Conservation (phyloP, 108 stramenopile genomes). For the Fragilaria crotonensis region DNA sequence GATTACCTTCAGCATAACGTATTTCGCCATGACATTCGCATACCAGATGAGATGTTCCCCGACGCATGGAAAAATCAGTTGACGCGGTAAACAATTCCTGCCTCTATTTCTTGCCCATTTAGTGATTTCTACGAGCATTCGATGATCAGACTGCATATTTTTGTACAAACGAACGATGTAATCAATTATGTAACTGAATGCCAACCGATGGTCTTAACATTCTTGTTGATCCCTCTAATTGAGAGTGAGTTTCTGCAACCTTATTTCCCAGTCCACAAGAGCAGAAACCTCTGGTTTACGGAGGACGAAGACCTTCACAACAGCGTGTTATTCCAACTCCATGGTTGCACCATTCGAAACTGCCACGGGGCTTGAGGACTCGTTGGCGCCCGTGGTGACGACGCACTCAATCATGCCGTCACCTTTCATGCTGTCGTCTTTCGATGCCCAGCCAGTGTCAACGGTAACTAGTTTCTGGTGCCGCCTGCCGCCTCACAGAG, state of each 20-base stretch:
- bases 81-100: too few relatives aligned
- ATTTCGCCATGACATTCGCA: conserved; percentile 11
- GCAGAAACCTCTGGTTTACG: conserved; percentile 74
- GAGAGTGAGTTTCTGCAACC: too few relatives aligned
- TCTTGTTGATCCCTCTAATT: too few relatives aligned
- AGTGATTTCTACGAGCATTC: too few relatives aligned
- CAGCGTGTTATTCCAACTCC: conserved; percentile 42
- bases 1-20: conserved; percentile 10
- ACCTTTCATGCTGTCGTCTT: conserved; percentile 12
- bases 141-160: too few relatives aligned
- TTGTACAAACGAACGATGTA: too few relatives aligned
- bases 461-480: conserved; percentile 40
- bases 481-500: too few relatives aligned
- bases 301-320: conserved; percentile 57
- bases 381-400: conserved; percentile 64
- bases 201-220: too few relatives aligned
- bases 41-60: conserved; percentile 19
- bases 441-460: conserved; percentile 34
- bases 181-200: too few relatives aligned
- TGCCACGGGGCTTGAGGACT: conserved; percentile 24
- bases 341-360: conserved; percentile 17
- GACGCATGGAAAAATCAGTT: conserved; percentile 14
- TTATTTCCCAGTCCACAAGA: conserved; percentile 50
- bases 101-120: too few relatives aligned
- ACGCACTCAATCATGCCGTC: conserved; percentile 67